These are phyloP conservation scores for Yamadazyma atlantica DNA, from an alignment of 1,139 yeast species.

Conservation along the genomic window DNA sequence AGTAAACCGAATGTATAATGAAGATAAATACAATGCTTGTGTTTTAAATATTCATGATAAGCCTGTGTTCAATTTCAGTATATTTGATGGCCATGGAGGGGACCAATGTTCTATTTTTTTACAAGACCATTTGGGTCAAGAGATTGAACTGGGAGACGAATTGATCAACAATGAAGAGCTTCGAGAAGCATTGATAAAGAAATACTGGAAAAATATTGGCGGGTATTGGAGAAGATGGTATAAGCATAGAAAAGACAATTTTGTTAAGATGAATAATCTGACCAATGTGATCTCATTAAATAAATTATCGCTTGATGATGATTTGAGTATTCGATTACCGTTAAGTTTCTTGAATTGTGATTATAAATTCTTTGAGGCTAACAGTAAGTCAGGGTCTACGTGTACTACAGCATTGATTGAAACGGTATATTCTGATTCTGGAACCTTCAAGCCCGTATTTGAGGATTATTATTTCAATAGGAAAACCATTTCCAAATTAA, in stretches of 20 bases:
- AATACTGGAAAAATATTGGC: slow-evolving; percentile 62
- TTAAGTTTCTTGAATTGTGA: slow-evolving; percentile 65
- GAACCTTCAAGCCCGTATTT: slow-evolving; percentile 24
- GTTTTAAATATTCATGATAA: slow-evolving; percentile 41
- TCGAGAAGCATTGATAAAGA: slow-evolving; percentile 41
- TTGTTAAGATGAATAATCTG: slow-evolving; percentile 42
- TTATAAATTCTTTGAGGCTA: slow-evolving; percentile 38
- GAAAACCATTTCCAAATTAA: slow-evolving; percentile 63
- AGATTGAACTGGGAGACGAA: slow-evolving; percentile 48
- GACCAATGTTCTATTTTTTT: slow-evolving; percentile 67
- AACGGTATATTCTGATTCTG: slow-evolving; percentile 40
- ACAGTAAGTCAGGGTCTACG: slow-evolving; percentile 68
- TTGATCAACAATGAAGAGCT: slow-evolving; percentile 25
- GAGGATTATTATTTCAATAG: slow-evolving; percentile 68
- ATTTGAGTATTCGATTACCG: slow-evolving; percentile 59
- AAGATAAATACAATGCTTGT: slow-evolving; percentile 72
- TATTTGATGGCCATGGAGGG: slow-evolving; percentile 97
- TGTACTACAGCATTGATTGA: slow-evolving; percentile 77
- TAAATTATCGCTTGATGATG: slow-evolving; percentile 36
- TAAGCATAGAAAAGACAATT: slow-evolving; percentile 44
- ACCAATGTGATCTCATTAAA: slow-evolving; percentile 21
- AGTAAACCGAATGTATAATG: slow-evolving; percentile 75
- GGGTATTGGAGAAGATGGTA: slow-evolving; percentile 89
- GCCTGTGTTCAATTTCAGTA: slow-evolving; percentile 58
- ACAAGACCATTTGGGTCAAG: slow-evolving; percentile 49